A percentile compares a stretch with the other conserved stretches of the same genome.
These are phyloP conservation scores for Amanita inopinata DNA, from an alignment of 768 basidiomycete species.

Conservation along the genomic window DNA sequence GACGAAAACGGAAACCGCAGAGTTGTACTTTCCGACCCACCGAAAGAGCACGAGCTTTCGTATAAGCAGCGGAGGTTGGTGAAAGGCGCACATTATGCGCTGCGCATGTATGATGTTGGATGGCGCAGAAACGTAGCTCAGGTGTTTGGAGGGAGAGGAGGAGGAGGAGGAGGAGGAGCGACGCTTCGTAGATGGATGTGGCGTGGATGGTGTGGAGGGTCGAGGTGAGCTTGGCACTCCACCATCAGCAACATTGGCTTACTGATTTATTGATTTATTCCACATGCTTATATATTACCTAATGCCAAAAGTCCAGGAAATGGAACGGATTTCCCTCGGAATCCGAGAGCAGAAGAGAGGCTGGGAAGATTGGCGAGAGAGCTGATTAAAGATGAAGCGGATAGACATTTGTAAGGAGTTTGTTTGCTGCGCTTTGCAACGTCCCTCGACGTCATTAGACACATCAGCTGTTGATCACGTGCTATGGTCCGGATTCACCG, in stretches of 20 bases:
- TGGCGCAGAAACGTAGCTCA: slow-evolving; percentile 63
- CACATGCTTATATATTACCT: not conserved
- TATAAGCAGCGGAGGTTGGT: slow-evolving; percentile 56
- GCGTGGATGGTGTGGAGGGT: slow-evolving; percentile 51
- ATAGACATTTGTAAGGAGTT: slow-evolving; percentile 19
- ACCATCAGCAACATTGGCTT: not conserved
- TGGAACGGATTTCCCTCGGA: slow-evolving; percentile 58
- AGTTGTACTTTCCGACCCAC: slow-evolving; percentile 49
- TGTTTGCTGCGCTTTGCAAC: not conserved
- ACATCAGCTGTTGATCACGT: not conserved
- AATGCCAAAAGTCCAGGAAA: slow-evolving; percentile 41
- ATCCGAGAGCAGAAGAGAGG: slow-evolving; percentile 57
- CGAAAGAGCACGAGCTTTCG: slow-evolving; percentile 63
- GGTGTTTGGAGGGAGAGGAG: slow-evolving; percentile 44
- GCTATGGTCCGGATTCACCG: not conserved
- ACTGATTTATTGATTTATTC: not conserved
- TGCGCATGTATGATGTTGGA: slow-evolving; percentile 66
- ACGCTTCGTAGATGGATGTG: slow-evolving; percentile 43
- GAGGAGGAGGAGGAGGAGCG: too few species aligned
- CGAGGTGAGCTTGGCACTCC: slow-evolving; percentile 36
- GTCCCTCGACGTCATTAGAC: not conserved
- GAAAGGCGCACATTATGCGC: slow-evolving; percentile 46
- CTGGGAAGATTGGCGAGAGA: slow-evolving; percentile 55
- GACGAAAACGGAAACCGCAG: slow-evolving; percentile 20
- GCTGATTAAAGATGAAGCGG: slow-evolving; percentile 47